Conservation (phyloP, 2,329 filamentous ascomycete species). For the Stachybotrys elegans region DNA sequence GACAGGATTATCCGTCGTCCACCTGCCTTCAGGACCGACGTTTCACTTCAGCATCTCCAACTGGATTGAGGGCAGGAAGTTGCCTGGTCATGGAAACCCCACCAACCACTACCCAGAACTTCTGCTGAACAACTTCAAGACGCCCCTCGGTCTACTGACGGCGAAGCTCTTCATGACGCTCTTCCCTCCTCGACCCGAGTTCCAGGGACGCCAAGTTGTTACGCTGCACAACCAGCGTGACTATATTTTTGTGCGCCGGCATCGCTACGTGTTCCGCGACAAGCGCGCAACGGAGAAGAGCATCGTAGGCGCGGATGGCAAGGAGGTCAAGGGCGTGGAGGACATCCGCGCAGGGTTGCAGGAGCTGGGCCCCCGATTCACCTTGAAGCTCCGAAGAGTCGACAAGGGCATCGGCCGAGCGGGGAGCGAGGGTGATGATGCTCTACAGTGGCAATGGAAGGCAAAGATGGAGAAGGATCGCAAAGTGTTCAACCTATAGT, state of each 20-base stretch:
- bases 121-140: slow-evolving; percentile 90
- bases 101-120: slow-evolving; percentile 90
- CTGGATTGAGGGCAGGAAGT: slow-evolving; percentile 81
- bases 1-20: slow-evolving; percentile 75
- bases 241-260: slow-evolving; percentile 87
- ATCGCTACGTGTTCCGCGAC: slow-evolving; percentile 90
- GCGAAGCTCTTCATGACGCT: slow-evolving; percentile 67
- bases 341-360: slow-evolving; percentile 82
- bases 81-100: slow-evolving; percentile 83
- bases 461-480: slow-evolving; percentile 89
- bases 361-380: slow-evolving; percentile 74
- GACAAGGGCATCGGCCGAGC: slow-evolving; percentile 78
- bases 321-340: slow-evolving; percentile 79
- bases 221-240: slow-evolving; percentile 94
- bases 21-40: slow-evolving; percentile 79
- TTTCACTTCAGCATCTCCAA: slow-evolving; percentile 90
- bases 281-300: slow-evolving; percentile 83
- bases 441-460: slow-evolving; percentile 95
- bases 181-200: slow-evolving; percentile 70
- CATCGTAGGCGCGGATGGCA: slow-evolving; percentile 75
- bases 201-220: slow-evolving; percentile 82
- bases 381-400: slow-evolving; percentile 79
- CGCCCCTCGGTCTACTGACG: slow-evolving; percentile 81
- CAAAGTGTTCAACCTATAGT: slow-evolving; percentile 85
- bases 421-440: slow-evolving; percentile 63